These are phyloP conservation scores for Ramaria rubella DNA, from an alignment of 768 basidiomycete species.

Conservation along the genomic window DNA sequence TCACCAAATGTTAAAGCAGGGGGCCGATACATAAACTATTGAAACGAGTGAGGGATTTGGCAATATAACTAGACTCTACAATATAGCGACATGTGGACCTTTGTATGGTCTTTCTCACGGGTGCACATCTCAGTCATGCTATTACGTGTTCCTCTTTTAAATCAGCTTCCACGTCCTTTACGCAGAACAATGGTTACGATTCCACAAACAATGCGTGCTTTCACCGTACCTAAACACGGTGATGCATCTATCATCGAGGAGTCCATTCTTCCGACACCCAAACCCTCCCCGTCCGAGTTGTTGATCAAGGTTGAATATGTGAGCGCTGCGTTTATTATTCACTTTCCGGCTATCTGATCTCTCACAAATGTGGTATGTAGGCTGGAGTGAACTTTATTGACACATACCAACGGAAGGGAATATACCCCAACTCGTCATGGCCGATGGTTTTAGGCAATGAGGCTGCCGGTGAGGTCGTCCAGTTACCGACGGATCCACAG, in stretches of 20 bases:
- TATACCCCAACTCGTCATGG: slow-evolving; percentile 51
- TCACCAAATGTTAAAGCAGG: too few relatives aligned
- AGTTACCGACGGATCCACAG: slow-evolving; percentile 58
- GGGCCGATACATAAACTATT: too few relatives aligned
- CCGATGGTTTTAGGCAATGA: slow-evolving; percentile 75
- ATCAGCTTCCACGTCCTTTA: too few relatives aligned
- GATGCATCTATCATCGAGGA: slow-evolving; percentile 73
- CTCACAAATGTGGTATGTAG: slow-evolving; percentile 52
- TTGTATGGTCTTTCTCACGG: too few relatives aligned
- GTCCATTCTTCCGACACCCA: slow-evolving; percentile 59
- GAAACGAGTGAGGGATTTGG: too few relatives aligned
- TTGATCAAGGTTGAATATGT: slow-evolving; percentile 37
- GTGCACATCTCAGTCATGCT: too few relatives aligned
- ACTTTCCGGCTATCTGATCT: neutral
- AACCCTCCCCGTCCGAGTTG: slow-evolving; percentile 53
- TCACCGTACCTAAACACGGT: slow-evolving; percentile 67
- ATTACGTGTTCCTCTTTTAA: neutral
- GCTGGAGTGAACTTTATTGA: slow-evolving; percentile 85
- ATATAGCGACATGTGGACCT: too few relatives aligned
- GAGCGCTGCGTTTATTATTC: neutral
- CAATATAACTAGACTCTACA: too few relatives aligned
- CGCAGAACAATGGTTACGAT: slow-evolving; percentile 14
- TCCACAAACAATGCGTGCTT: slow-evolving; percentile 60
- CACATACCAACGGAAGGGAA: slow-evolving; percentile 60
- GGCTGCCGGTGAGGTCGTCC: slow-evolving; percentile 66